A percentile compares a stretch with the other conserved stretches of the same genome.
These are phyloP conservation scores for Potentilla sterilis DNA, from an alignment of 306 rosid species.

Conservation along the genomic window DNA sequence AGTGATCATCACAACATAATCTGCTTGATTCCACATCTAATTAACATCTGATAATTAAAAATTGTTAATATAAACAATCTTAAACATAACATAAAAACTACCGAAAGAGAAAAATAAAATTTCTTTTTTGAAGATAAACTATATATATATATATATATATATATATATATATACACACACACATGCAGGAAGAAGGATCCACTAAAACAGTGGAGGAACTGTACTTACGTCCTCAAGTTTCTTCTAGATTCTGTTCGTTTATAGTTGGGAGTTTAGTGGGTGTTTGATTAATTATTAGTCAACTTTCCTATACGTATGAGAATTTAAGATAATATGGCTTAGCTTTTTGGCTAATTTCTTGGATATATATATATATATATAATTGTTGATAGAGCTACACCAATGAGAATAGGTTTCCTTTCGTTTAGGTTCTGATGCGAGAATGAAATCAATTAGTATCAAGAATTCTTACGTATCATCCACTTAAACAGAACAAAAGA, in stretches of 20 bases:
- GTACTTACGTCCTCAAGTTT: neutral
- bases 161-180: no score
- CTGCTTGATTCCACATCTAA: neutral
- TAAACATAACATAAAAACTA: no score
- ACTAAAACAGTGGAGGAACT: neutral
- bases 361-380: no score
- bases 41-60: neutral
- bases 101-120: no score
- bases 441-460: constrained; percentile 8
- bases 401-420: neutral
- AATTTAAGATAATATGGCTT: no score
- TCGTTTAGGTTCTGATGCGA: constrained; percentile 16
- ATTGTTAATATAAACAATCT: no score
- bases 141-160: no score
- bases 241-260: constrained; percentile 4
- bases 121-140: no score
- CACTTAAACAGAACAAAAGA: constrained; percentile 19
- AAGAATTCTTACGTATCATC: constrained; percentile 8
- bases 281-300: neutral
- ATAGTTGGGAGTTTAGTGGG: neutral
- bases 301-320: neutral
- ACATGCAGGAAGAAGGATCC: neutral
- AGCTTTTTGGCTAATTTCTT: no score
- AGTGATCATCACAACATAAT: neutral
- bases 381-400: neutral